phyloP scores from a whole-genome alignment of 106 monocot genomes.

The Dactylorhiza incarnata region DNA sequence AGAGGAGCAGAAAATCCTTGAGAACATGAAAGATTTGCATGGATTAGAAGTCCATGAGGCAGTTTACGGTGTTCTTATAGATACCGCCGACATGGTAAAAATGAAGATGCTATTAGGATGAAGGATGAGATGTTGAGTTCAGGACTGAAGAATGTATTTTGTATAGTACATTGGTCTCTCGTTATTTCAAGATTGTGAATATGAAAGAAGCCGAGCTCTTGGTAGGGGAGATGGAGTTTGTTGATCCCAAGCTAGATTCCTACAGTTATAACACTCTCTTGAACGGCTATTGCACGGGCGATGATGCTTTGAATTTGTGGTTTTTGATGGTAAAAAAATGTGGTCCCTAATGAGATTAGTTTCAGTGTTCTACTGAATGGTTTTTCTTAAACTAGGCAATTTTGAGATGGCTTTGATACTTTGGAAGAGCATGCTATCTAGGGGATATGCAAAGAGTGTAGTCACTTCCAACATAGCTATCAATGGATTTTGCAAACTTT shows the following conservation, averaged over 20 bases:
- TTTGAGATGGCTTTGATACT: constrained; percentile 52
- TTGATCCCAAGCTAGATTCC: constrained; percentile 48
- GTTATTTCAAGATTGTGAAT: constrained; percentile 70
- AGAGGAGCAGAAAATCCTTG: constrained; percentile 57
- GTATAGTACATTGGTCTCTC: constrained; percentile 66
- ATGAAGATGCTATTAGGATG: constrained; percentile 62
- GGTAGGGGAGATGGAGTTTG: constrained; percentile 56
- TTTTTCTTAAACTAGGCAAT: constrained; percentile 58
- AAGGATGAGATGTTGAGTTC: constrained; percentile 47
- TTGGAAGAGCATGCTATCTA: constrained; percentile 66
- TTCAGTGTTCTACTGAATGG: constrained; percentile 62
- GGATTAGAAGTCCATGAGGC: constrained; percentile 44
- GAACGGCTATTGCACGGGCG: constrained; percentile 66
- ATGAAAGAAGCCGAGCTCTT: constrained; percentile 59
- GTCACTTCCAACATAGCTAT: constrained; percentile 64
- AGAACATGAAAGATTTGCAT: constrained; percentile 37
- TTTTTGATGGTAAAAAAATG: constrained; percentile 82
- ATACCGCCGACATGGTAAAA: constrained; percentile 51
- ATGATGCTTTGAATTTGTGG: constrained; percentile 81
- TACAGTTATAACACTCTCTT: constrained; percentile 78
- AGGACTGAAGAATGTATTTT: constrained; percentile 46
- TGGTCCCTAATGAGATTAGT: constrained; percentile 83
- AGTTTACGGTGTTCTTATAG: constrained; percentile 60
- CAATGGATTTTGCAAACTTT: constrained; percentile 72
- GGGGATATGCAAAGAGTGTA: constrained; percentile 56